Conservation (phyloP, 2,329 filamentous ascomycete genomes). For the Ophiostoma sp. region DNA sequence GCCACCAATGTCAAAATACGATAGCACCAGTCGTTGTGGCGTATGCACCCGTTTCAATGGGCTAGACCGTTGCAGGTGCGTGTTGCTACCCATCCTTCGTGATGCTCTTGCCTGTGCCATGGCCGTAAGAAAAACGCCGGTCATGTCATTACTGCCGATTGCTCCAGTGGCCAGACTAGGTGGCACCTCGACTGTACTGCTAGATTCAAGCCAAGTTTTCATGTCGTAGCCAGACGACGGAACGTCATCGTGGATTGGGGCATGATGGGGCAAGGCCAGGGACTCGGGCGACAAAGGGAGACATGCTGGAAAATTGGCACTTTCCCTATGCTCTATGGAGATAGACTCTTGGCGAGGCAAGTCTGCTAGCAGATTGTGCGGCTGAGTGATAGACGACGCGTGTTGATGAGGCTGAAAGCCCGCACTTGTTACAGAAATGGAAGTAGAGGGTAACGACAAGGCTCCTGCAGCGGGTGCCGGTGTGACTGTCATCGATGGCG, state of each 20-base stretch:
- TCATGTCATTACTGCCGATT: background rate
- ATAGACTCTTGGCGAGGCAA: background rate
- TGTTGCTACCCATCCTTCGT: background rate
- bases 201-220: slow-evolving; percentile 21
- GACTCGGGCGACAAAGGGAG: background rate
- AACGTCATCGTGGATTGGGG: slow-evolving; percentile 14
- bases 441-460: background rate
- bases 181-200: slow-evolving; percentile 12
- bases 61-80: background rate
- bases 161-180: background rate
- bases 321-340: background rate
- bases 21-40: background rate
- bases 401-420: background rate
- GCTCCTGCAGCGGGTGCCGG: background rate
- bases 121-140: background rate
- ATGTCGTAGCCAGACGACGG: slow-evolving; percentile 23
- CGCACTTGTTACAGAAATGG: background rate
- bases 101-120: background rate
- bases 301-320: background rate
- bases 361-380: background rate
- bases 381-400: background rate
- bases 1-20: background rate
- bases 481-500: background rate
- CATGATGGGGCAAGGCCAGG: background rate
- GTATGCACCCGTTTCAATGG: background rate